Evolutionary conservation across 495 filamentous ascomycete species (phyloP), one percentile per base, ranked within the genome.

Genomic region (Penicillium psychrofluorescens): DNA sequence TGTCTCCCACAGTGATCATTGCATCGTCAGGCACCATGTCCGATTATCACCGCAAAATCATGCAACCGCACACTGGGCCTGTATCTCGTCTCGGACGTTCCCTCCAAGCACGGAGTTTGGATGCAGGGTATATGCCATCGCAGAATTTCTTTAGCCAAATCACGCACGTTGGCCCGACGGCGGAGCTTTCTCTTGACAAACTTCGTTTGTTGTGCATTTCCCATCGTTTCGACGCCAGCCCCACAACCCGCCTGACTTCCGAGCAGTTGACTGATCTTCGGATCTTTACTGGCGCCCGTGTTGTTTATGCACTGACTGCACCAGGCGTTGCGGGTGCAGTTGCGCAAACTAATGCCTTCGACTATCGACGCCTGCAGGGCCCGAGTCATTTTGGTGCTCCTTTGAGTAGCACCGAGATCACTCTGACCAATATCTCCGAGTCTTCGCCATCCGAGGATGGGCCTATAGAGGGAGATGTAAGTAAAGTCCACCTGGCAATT

Each of bases 261-360:
- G 58, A 72, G 27, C 79, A 81, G 22, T 67, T 98, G 16, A 84
- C 82, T 1, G 88, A 95, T 51, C 66, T 97, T 35, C 77, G 89
- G 12, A 68, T 88, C 11, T 87, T 85, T 63, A 90, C 85, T 7
- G 79, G 84, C 9, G 83, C 89, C 8, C 80, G 89, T 30, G 72
- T 95, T 38, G 74, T 94, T 14, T 95, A 95, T 64, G 89, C 88
- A 1, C 72, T 97, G 28, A 86, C 89, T 36, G 82, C 86, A 4
- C 69, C 90, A 7, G 75, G 77, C 28, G 84, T 96, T 15, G 91
- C 90, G 5, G 92, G 92, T 15, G 86, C 92, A 1, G 79, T 90
- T 12, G 63, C 79, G 2, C 90, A 97, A 65, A 92, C 88, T 9
- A 79, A 84, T 46, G 73, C 89, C 29, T 91, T 87, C 53, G 92